A percentile compares a stretch with the other conserved stretches of the same genome.
Conservation (phyloP, 2,329 filamentous ascomycete genomes). For the Fusarium verticillioides region DNA sequence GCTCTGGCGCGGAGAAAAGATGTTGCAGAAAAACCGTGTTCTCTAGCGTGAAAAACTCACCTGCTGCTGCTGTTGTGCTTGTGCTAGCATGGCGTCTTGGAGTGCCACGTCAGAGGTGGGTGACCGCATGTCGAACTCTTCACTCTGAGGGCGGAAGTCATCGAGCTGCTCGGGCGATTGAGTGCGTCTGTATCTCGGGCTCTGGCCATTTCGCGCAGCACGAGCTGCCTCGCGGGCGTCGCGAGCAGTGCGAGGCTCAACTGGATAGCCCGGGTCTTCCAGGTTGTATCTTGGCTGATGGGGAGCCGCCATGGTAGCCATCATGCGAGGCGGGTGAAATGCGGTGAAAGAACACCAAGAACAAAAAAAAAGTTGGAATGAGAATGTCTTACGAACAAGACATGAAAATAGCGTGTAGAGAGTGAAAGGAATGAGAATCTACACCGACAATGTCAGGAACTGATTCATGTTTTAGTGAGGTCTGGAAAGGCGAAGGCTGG, state of each 20-base stretch:
- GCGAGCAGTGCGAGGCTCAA: slow-evolving; percentile 39
- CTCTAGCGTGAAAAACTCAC: slow-evolving; percentile 20
- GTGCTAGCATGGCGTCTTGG: slow-evolving; percentile 45
- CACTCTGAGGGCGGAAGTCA: slow-evolving; percentile 38
- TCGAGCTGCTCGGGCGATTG: slow-evolving; percentile 42
- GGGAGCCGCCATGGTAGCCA: slow-evolving; percentile 35
- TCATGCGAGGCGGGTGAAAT: background rate
- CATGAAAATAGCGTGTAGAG: background rate
- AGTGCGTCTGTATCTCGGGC: slow-evolving; percentile 40
- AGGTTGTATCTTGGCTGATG: slow-evolving; percentile 34
- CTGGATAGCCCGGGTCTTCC: slow-evolving; percentile 26
- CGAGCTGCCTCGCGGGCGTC: slow-evolving; percentile 42
- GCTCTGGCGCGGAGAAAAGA: slow-evolving; percentile 20
- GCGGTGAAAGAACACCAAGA: background rate
- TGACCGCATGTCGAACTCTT: slow-evolving; percentile 41
- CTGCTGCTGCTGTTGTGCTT: slow-evolving; percentile 44
- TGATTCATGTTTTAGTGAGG: slow-evolving; percentile 25
- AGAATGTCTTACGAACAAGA: slow-evolving; percentile 1
- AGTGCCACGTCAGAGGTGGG: slow-evolving; percentile 45
- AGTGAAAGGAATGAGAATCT: slow-evolving; percentile 2
- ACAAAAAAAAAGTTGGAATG: background rate
- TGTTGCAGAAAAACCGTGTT: background rate
- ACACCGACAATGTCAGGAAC: slow-evolving; percentile 2
- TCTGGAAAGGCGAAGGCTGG: slow-evolving; percentile 32
- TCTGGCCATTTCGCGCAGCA: slow-evolving; percentile 38